Base-by-base conservation (phyloP, 352 stramenopile species). In the Phytophthora constricta region DNA sequence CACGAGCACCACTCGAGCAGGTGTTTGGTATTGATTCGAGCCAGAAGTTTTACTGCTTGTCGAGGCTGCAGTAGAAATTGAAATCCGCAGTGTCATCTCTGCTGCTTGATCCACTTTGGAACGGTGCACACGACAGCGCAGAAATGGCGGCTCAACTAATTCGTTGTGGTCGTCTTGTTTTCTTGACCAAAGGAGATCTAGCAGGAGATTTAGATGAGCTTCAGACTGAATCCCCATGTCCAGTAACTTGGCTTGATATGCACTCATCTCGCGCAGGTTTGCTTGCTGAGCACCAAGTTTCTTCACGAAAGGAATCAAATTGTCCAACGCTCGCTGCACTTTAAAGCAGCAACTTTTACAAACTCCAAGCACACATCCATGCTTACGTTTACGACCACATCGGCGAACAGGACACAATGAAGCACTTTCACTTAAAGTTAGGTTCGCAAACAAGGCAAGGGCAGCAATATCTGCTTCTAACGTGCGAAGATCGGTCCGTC, bases 1-100 rank as follows among this genome's bases (percentile, higher is more conserved):
- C 31, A 96, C 88, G 14, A 98, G 70, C 43, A 99, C 64, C 9
- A 98, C 86, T 17, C 84, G 72, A 3, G 79, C 82, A 27, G 23
- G 55, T 4, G 84, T 91, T 17, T 65, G 70, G 58, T 89, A 89
- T 9, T 33, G n/a, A 42, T 11, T 27, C 4, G 34, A 19, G n/a
- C 34, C 14, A 5, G 43, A 41, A 13, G 17, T 19, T 34, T 33
- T 19, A 46, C 26, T n/a, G 19, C 4, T 7, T 37, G 49, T 16
- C 19, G 22, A 43, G 4, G 37, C 13, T 23, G 70, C 58, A 31
- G 27, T 53, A 0, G 26, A 16, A 5, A 33, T 19, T 25, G 48
- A 9, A 4, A 11, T 17, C 7, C n/a, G n/a, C n/a, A n/a, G n/a
- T n/a, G n/a, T n/a, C n/a, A n/a, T n/a, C n/a, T 45, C 17, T 17